Conservation (phyloP, 305 asterid genomes). For the Plantago coronopus region DNA sequence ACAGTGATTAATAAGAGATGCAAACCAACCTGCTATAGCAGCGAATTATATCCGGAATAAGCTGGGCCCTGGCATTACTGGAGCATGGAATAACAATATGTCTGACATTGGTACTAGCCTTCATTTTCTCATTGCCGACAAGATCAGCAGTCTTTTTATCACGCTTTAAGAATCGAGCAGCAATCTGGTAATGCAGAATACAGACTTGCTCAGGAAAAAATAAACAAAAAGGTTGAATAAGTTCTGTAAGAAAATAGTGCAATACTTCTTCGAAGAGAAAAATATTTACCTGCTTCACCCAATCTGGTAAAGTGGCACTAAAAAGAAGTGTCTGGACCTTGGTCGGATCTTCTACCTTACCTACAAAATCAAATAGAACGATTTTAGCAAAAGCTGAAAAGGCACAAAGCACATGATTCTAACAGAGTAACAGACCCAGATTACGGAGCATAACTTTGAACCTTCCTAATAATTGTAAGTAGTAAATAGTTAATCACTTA, state of each 20-base stretch:
- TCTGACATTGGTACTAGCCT: slow-evolving; percentile 85
- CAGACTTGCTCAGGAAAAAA: slow-evolving; percentile 16
- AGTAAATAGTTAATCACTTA: not conserved
- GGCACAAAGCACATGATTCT: not conserved
- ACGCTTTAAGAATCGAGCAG: slow-evolving; percentile 65
- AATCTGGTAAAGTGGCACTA: slow-evolving; percentile 86
- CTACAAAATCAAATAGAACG: slow-evolving; percentile 30
- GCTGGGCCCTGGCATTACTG: slow-evolving; percentile 66
- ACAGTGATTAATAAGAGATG: slow-evolving; percentile 8
- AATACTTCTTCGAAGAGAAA: not conserved
- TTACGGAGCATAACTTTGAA: slow-evolving; percentile 2
- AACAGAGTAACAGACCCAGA: not conserved
- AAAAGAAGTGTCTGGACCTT: slow-evolving; percentile 95
- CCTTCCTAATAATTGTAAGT: not conserved
- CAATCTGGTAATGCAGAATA: slow-evolving; percentile 42
- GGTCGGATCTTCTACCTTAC: slow-evolving; percentile 80
- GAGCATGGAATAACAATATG: slow-evolving; percentile 92
- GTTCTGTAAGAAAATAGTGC: not conserved
- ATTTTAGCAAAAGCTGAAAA: slow-evolving; percentile 6
- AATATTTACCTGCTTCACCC: slow-evolving; percentile 75
- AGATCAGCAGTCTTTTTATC: slow-evolving; percentile 82
- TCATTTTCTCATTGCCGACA: slow-evolving; percentile 94
- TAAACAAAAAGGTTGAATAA: not conserved
- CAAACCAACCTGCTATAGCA: slow-evolving; percentile 83
- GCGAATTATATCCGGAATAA: slow-evolving; percentile 84